Base-by-base conservation (phyloP, 805 yeast species). In the Pichia pseudocactophila region DNA sequence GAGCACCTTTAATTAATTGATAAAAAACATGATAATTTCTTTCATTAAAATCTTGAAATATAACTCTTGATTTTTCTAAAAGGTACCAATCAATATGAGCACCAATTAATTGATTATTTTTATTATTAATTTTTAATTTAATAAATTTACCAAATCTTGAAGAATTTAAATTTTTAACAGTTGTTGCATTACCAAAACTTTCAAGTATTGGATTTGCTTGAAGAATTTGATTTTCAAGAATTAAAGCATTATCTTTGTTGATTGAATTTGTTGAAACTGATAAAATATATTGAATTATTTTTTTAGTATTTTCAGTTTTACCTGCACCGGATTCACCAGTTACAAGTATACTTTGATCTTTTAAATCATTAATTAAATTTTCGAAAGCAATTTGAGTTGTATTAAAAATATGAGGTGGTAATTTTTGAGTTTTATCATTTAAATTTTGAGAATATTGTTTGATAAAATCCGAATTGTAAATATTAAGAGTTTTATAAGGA, bases 311-410 rank as follows among this genome's bases (percentile, higher is more conserved):
- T 64, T 92, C 98, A 0, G 99, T 92, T 59, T 92, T 92, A 41
- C 99, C 99, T 0, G 99, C 98, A 51, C 99, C 99, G 19, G 95
- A 82, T 59, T 92, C 99, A 50, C 99, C 99, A 0, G 98, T 92
- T n/a, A 92, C 97, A 39, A 92, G 68, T 42, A 92, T 87, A 11
- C 94, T 80, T 65, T 92, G 98, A 60, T 89, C 82, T 53, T 78
- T 78, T 39, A 67, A 70, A 49, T 82, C 80, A 11, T 72, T 68
- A 11, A 86, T 65, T 58, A 92, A 66, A 53, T 80, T 83, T 48
- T 86, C 75, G 52, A 79, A 85, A 1, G 97, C 95, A 37, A 78
- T 77, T 55, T 92, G 96, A 0, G 95, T 83, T 26, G 84, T 79
- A 1, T 95, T 94, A 62, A 80, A 92, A 32, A 92, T 88, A 59